Evolutionary conservation across 371 early-diverging fungal genomes (phyloP), one percentile per base, ranked within the genome.

Genomic region (Nematocida sp.): DNA sequence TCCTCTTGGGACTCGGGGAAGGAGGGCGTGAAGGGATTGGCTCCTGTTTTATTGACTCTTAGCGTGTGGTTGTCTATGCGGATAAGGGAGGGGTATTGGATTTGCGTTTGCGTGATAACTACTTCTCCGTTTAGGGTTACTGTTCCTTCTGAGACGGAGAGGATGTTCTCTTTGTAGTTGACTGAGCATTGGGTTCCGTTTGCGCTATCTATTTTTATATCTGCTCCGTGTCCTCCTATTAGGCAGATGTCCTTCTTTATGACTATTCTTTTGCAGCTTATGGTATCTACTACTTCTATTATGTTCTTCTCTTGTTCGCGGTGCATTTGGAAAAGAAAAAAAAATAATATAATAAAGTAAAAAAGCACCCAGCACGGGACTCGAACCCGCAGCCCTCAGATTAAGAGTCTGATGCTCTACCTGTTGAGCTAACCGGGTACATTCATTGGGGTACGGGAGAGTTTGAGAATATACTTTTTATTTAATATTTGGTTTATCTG

Each of bases 401-500:
- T 91, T 90, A 91, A 90, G 89, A 91, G 91, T 89, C 91, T 90
- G 88, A 89, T 89, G 91, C 91, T 91, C 91, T 91, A 88, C 90
- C 90, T 89, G 90, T 89, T 91, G 91, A 90, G 90, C 90, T 91
- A 90, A 88, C 90, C 88, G 88, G 90, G 90, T 57, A 63, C 48
- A 63, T 30, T 9, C 25, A 11, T 26, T 33, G 11, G 54, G 54
- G 28, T 53, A 16, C 28, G 20, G 11, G 25, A 16, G 54, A 16
- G 54, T 7, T 11, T 53, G 25, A 28, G 54, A 28, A 11, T 53
- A 20, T 53, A n/a, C n/a, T n/a, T n/a, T n/a, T n/a, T n/a, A n/a
- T n/a, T n/a, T 45, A 45, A 7, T 13, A 53, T 5, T 23, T 23
- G 23, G 26, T 53, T 13, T 53, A 7, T 53, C 7, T 13, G 7